Evolutionary conservation across 2,329 filamentous ascomycete species (phyloP).

Genomic region (Cladosporium austrohemisphaericum): DNA sequence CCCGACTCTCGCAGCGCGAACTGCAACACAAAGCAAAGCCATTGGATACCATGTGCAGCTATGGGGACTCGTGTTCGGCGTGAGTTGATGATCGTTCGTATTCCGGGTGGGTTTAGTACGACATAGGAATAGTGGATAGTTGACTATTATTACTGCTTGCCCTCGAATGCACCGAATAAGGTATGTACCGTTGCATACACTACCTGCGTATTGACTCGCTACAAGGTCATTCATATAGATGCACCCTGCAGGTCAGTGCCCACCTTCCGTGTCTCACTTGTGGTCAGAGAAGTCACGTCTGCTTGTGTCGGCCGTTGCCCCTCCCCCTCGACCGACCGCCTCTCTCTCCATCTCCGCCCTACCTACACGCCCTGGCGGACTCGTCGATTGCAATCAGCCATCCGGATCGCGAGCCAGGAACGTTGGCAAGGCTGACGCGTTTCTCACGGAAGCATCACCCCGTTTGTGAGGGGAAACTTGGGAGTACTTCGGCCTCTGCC

Average conservation of each 20-base stretch:
- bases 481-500: conserved; percentile 8
- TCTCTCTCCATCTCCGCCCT: neutral
- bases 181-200: no score
- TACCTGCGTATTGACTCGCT: no score
- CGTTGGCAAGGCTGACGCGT: conserved; percentile 13
- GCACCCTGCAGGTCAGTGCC: no score
- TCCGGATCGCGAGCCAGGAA: neutral
- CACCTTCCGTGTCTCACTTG: no score
- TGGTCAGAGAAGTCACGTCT: no score
- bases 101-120: neutral
- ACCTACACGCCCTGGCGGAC: neutral
- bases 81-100: conserved; percentile 12
- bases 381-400: neutral
- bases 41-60: neutral
- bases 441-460: conserved; percentile 1
- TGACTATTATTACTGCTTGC: no score
- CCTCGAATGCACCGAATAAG: no score
- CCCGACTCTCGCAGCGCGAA: neutral
- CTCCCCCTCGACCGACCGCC: neutral
- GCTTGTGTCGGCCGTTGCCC: no score
- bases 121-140: conserved; percentile 6
- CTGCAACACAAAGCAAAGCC: neutral
- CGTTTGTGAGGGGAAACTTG: conserved; percentile 5
- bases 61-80: neutral
- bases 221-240: no score